Evolutionary conservation across 352 stramenopile species (phyloP), one percentile per base, ranked within the genome.

Genomic region (Phytophthora meadii): DNA sequence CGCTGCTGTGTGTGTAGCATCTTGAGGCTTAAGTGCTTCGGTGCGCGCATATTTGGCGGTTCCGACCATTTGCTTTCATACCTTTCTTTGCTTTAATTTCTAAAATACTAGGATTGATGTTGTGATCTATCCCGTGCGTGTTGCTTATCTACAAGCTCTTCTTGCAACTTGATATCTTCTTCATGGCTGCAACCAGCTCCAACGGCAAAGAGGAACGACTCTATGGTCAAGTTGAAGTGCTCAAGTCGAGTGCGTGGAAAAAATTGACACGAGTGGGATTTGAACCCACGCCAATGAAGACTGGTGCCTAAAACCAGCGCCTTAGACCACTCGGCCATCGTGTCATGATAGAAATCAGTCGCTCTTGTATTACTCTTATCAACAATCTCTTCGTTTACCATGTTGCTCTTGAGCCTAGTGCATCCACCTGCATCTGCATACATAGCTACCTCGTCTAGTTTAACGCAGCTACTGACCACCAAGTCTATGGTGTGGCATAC

Each of bases 11-110:
- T 12, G 11, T 1, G 25, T 36, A 25, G n/a, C 54, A 52, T 77
- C 70, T 83, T 79, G 75, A 84, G 75, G 75, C 76, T 84, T 79
- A 42, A 78, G 76, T 84, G 76, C 72, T 84, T 84, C 76, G 76
- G 46, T 65, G 55, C 51, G 30, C 1, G 17, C 14, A 30, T 30
- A 2, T 3, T 44, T 15, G 19, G 48, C 22, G 17, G 45, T 50
- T 36, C 39, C 54, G 47, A 36, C 32, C 64, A 61, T 67, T 64
- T 65, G 46, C 49, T 57, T 68, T 56, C 28, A 56, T 46, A 27
- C 19, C 54, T 63, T 64, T 60, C 30, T 53, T 71, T 72, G 48
- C 52, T 61, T 77, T 57, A 70, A 70, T 70, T 65, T 74, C 66
- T 74, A 70, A 70, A 74, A 70, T 70, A 74, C 66, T 58, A 70